A percentile compares a stretch with the other conserved stretches of the same genome.
Evolutionary conservation across 139 green algal species (phyloP).

Genomic region (Chlorella sorokiniana): DNA sequence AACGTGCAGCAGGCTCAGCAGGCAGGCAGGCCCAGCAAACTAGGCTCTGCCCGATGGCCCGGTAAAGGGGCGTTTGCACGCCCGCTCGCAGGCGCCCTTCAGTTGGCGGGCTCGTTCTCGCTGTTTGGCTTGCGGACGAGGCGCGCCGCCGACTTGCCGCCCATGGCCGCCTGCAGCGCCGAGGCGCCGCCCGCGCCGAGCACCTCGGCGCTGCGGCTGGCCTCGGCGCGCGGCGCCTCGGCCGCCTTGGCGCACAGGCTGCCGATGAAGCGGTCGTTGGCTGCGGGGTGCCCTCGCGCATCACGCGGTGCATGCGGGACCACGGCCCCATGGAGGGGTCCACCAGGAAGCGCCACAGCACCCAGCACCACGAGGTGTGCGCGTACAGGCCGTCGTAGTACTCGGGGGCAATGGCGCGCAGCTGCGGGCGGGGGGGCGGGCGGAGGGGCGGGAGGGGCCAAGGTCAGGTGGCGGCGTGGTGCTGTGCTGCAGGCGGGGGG

Average conservation of each 20-base stretch:
- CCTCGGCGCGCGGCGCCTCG: not conserved
- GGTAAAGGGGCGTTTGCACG: not conserved
- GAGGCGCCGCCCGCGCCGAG: not conserved
- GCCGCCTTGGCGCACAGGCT: slow-evolving; percentile 15
- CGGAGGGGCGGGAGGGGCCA: not conserved
- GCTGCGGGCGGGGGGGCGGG: slow-evolving; percentile 9
- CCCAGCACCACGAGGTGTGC: slow-evolving; percentile 68
- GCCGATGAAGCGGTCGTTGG: slow-evolving; percentile 33
- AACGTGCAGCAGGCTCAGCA: not conserved
- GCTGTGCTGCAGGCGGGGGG: not conserved
- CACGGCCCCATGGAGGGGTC: slow-evolving; percentile 64
- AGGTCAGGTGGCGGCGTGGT: too few relatives aligned
- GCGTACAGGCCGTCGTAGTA: slow-evolving; percentile 66
- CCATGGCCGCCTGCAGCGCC: slow-evolving; percentile 24
- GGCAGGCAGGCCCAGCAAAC: not conserved
- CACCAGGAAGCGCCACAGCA: slow-evolving; percentile 71
- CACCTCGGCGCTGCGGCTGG: not conserved
- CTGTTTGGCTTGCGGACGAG: not conserved
- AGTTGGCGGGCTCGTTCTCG: slow-evolving; percentile 20
- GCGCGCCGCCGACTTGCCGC: slow-evolving; percentile 13
- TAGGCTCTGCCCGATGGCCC: not conserved
- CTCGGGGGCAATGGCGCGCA: slow-evolving; percentile 72
- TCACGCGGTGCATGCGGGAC: slow-evolving; percentile 42
- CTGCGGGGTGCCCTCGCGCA: slow-evolving; percentile 18
- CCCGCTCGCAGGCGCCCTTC: not conserved